Evolutionary conservation across 2,329 filamentous ascomycete genomes (phyloP), one percentile per base, ranked within the genome.

Genomic region (Paraphaeosphaeria minitans): DNA sequence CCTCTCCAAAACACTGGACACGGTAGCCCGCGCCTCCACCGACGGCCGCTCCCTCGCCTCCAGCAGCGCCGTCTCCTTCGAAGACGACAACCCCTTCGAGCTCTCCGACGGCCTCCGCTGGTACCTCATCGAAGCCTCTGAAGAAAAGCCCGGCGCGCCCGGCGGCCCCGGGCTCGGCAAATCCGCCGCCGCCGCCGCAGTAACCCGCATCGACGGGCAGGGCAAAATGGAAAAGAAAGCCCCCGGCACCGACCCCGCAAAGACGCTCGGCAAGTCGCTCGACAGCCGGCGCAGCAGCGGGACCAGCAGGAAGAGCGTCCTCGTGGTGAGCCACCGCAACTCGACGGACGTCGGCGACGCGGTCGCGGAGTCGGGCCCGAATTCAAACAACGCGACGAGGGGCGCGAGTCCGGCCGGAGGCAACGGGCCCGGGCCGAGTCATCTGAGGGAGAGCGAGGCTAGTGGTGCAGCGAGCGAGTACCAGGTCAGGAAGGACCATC

Each of bases 51-150:
- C 79, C 6, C 73, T 83, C 39, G 80, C 79, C 16, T 87, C 84
- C 63, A 85, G 85, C 59, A 83, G 79, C 19, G 77, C 75, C 13
- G 64, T 76, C 6, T 87, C 85, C 1, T 78, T 86, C 21, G 92
- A 96, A 64, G 93, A 97, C 63, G 95, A 98, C 65, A 99, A 99
- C 71, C 95, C 95, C 0, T 99, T 99, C 75, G 93, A 97, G 69
- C 84, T 99, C 13, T 97, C 93, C 0, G 95, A 99, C 69, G 95
- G 95, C 3, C 80, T 99, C 49, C 88, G 94, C 35, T 99, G 95
- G 95, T 98, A 97, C 77, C 85, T 99, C 6, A 89, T 99, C 37
- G 94, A 99, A 73, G 95, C 95, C 0, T 84, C 87, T 1, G 95
- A 99, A 77, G 95, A 99, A 77, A 97, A 97, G 72, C 87, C 92